phyloP scores from a whole-genome alignment of 225 moss, liverwort and hornwort species.

The Neckera pumila region DNA sequence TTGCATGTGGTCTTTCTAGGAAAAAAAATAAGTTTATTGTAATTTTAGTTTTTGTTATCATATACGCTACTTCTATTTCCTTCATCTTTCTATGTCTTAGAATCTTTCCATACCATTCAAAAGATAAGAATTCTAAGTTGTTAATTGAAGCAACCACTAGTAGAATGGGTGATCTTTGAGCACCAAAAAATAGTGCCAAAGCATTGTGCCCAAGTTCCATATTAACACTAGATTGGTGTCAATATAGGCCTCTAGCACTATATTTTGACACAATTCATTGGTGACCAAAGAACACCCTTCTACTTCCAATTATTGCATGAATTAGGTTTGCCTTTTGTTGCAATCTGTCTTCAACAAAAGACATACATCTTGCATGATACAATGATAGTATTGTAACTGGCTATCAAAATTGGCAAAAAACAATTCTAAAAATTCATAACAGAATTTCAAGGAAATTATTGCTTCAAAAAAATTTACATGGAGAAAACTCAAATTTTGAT shows the following conservation, averaged over 20 bases:
- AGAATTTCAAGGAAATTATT: fast-evolving
- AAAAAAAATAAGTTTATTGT: not conserved
- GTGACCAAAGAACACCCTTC: not conserved
- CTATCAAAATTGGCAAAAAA: fast-evolving
- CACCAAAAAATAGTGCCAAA: not conserved
- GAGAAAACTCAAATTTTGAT: fast-evolving
- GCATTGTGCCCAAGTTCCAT: not conserved
- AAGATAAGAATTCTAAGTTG: not conserved
- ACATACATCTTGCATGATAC: not conserved
- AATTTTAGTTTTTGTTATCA: not conserved
- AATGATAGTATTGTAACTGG: fast-evolving
- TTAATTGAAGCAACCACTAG: too few species aligned
- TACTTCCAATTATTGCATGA: not conserved
- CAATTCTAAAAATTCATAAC: fast-evolving
- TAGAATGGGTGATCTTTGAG: too few species aligned
- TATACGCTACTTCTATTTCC: fast-evolving
- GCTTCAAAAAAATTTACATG: fast-evolving
- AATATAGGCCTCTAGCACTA: not conserved
- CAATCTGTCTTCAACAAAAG: not conserved
- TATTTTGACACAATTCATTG: not conserved
- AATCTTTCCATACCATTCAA: not conserved
- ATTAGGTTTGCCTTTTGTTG: not conserved
- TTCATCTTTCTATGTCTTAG: not conserved
- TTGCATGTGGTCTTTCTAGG: fast-evolving
- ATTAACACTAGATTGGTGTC: not conserved